phyloP scores from a whole-genome alignment of 2,329 filamentous ascomycete genomes.

The Teratosphaeria zuluensis region DNA sequence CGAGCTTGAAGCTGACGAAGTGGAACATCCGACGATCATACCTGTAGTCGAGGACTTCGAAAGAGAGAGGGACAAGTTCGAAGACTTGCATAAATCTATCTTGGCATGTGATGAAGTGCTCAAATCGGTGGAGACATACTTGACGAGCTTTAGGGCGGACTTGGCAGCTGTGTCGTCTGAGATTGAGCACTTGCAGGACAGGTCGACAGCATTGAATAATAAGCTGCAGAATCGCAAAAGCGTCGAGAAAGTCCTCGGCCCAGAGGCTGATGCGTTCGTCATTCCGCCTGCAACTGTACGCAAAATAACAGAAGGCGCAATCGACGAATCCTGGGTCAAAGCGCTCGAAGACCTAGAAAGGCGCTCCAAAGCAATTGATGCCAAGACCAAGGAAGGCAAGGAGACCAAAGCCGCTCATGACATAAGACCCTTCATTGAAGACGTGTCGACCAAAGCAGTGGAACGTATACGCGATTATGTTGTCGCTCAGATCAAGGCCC shows the following conservation, averaged over 20 bases:
- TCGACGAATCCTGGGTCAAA: conserved; percentile 83
- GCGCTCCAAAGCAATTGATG: conserved; percentile 61
- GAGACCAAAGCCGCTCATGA: conserved; percentile 71
- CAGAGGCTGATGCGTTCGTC: conserved; percentile 84
- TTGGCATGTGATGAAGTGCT: conserved; percentile 83
- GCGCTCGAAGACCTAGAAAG: conserved; percentile 76
- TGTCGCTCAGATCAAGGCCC: conserved; percentile 85
- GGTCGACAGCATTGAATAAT: conserved; percentile 73
- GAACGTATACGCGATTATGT: conserved; percentile 91
- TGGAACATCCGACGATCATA: not conserved
- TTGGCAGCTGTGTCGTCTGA: conserved; percentile 86
- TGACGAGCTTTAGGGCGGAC: conserved; percentile 88
- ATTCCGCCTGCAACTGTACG: conserved; percentile 74
- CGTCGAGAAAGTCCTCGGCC: conserved; percentile 78
- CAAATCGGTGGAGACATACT: conserved; percentile 82
- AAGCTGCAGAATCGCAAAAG: conserved; percentile 80
- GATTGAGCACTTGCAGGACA: conserved; percentile 83
- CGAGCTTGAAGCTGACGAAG: conserved; percentile 9
- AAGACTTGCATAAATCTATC: conserved; percentile 85
- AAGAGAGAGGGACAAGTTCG: conserved; percentile 71
- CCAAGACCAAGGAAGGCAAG: conserved; percentile 50
- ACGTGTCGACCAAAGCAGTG: conserved; percentile 78
- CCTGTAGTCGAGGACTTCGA: conserved; percentile 47
- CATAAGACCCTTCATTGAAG: conserved; percentile 72
- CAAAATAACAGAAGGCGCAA: conserved; percentile 76